Base-by-base conservation (phyloP, 2,329 filamentous ascomycete species). In the Grosmannia huntii region DNA sequence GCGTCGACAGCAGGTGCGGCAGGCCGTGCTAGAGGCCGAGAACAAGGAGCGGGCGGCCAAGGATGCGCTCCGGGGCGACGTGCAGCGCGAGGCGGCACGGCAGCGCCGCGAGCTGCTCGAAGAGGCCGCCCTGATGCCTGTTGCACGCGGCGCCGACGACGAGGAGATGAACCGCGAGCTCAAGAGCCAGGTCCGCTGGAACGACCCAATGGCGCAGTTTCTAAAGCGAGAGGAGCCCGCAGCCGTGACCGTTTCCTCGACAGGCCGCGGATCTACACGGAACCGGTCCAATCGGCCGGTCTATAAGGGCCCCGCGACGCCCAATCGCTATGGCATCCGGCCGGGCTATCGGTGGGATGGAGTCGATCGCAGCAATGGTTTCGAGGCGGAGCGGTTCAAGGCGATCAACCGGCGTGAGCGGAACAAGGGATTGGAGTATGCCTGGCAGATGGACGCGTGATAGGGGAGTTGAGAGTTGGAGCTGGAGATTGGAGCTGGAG, bases 261-360 rank as follows among this genome's bases (percentile, higher is more conserved):
- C 16, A 36, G 33, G 3, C n/a, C 11, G 28, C 7, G 16, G 62
- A 58, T 5, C 58, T 68, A 68, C 62, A 73, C 55, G 44, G 57
- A 51, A 12, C 28, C 16, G 31, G 19, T 53, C 66, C 58, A 70
- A 72, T 16, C 83, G 80, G 63, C 89, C 86, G 4, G 69, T 87
- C 5, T 99, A 97, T 69, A 75, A 83, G 60, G 94, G 92, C 0
- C 80, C 85, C 0, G 88, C 87, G 58, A 81, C 88, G 66, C 94
- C 94, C 51, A 99, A 99, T 76, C 80, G 94, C 23, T 97, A 97
- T 73, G 89, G 89, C 1, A 97, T 99, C 61, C 79, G 86, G 61
- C 94, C 94, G 0, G 95, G 94, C 0, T 90, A 95, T 74, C 78
- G 89, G 63, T 99, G 94, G 94, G 94, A 99, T 76, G 94, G 95